These are phyloP conservation scores for Gracilaria gracilis DNA, from an alignment of 23 red algal species.

Conservation along the genomic window DNA sequence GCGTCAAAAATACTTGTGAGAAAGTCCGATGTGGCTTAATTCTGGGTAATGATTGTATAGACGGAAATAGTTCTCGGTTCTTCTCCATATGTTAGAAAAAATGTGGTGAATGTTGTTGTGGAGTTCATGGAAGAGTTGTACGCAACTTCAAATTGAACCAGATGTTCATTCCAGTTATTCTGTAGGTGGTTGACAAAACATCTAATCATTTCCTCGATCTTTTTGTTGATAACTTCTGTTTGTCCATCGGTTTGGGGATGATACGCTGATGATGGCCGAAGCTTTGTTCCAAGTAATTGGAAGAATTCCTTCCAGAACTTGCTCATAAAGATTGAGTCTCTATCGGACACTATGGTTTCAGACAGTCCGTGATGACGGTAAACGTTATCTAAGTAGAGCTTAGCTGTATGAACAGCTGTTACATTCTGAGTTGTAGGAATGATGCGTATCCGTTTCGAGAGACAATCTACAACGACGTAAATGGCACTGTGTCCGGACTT, in stretches of 20 bases:
- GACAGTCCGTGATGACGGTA: slow-evolving; percentile 29
- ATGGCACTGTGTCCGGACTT: slow-evolving; percentile 14
- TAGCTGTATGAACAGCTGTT: slow-evolving; percentile 14
- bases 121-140: slow-evolving; percentile 13
- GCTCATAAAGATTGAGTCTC: slow-evolving; percentile 17
- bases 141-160: slow-evolving; percentile 22
- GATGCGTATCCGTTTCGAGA: slow-evolving; percentile 18
- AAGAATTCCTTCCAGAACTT: slow-evolving; percentile 44
- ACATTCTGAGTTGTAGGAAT: slow-evolving; percentile 9
- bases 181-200: slow-evolving; percentile 19
- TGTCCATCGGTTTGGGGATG: slow-evolving; percentile 47
- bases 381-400: background rate
- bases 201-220: slow-evolving; percentile 21
- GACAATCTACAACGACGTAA: background rate
- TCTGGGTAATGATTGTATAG: background rate
- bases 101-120: slow-evolving; percentile 13
- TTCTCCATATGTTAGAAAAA: slow-evolving; percentile 35
- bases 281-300: background rate
- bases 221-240: slow-evolving; percentile 58
- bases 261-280: background rate
- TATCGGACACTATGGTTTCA: slow-evolving; percentile 4
- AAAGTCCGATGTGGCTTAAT: background rate
- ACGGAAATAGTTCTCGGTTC: background rate
- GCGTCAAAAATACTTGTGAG: slow-evolving; percentile 5
- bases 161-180: slow-evolving; percentile 36